phyloP scores from a whole-genome alignment of 2,329 filamentous ascomycete genomes.

The Rosellinia necatrix region DNA sequence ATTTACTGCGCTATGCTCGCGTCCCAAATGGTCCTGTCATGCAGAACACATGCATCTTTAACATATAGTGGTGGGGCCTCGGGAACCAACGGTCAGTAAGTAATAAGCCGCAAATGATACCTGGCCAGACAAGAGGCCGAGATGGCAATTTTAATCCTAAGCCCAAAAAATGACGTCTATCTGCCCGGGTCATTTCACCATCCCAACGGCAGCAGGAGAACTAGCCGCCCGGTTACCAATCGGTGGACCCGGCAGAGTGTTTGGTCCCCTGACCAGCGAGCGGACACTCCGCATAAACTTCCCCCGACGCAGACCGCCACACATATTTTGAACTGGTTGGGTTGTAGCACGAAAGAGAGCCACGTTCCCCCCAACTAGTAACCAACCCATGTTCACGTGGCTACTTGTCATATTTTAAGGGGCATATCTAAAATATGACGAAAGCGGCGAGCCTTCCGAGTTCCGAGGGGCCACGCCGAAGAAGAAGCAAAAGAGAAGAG shows the following conservation, averaged over 20 bases:
- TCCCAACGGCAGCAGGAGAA: neutral
- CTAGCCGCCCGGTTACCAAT: constrained; percentile 15
- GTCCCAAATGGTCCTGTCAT: neutral
- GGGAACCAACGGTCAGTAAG: neutral
- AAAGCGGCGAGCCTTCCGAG: too few relatives aligned
- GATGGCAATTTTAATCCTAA: too few relatives aligned
- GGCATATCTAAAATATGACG: too few relatives aligned
- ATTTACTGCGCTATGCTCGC: constrained; percentile 10
- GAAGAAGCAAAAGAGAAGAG: too few relatives aligned
- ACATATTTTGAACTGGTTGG: too few relatives aligned
- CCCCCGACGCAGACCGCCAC: neutral
- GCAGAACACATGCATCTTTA: constrained; percentile 2
- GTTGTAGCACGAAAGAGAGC: too few relatives aligned
- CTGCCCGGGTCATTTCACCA: constrained; percentile 7
- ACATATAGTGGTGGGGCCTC: neutral
- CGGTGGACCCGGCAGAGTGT: constrained; percentile 17
- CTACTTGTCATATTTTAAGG: too few relatives aligned
- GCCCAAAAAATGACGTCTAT: neutral
- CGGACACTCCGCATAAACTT: neutral
- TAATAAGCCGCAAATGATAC: constrained; percentile 8
- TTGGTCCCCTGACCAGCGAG: constrained; percentile 12
- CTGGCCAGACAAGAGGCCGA: neutral
- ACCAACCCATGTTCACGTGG: too few relatives aligned
- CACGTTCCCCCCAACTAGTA: too few relatives aligned
- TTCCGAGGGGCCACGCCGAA: too few relatives aligned